phyloP scores from a whole-genome alignment of 1,139 yeast species.

The Geotrichum phurueaensis region DNA sequence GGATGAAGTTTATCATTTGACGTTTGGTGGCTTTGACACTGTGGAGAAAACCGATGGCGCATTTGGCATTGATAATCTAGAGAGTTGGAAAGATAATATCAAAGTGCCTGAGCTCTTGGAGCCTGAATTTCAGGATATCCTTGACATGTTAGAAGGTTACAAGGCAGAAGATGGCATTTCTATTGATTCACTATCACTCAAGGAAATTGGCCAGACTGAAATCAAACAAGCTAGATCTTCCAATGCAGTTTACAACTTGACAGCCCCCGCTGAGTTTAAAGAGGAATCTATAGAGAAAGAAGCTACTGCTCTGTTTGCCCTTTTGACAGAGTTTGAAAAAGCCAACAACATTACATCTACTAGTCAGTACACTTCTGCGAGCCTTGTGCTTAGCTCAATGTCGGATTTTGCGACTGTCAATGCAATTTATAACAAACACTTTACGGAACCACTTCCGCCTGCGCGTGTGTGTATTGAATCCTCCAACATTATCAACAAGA shows the following conservation, averaged over 20 bases:
- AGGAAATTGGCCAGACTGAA: neutral
- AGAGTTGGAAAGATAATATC: slow-evolving; percentile 29
- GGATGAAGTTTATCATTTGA: slow-evolving; percentile 63
- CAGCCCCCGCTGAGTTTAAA: slow-evolving; percentile 2
- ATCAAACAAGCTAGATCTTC: neutral
- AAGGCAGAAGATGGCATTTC: neutral
- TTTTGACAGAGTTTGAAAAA: neutral
- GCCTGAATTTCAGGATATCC: slow-evolving; percentile 43
- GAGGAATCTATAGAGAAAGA: slow-evolving; percentile 7
- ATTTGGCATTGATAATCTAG: slow-evolving; percentile 20
- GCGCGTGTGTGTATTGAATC: slow-evolving; percentile 81
- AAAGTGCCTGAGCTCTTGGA: slow-evolving; percentile 46
- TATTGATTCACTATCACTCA: neutral
- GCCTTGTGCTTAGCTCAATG: slow-evolving; percentile 59
- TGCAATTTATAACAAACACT: slow-evolving; percentile 48
- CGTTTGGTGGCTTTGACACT: slow-evolving; percentile 35
- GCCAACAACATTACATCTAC: neutral
- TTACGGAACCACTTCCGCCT: slow-evolving; percentile 67
- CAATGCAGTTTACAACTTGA: slow-evolving; percentile 6
- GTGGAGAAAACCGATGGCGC: slow-evolving; percentile 34
- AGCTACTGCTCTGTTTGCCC: slow-evolving; percentile 2
- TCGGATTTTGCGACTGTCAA: slow-evolving; percentile 55
- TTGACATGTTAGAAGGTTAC: slow-evolving; percentile 1
- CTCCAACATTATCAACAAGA: slow-evolving; percentile 35
- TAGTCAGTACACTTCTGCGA: slow-evolving; percentile 8